Percentiles rank a stretch among this genome's conserved stretches.
phyloP scores from a whole-genome alignment of 106 monocot genomes.

The Apostasia ramifera region DNA sequence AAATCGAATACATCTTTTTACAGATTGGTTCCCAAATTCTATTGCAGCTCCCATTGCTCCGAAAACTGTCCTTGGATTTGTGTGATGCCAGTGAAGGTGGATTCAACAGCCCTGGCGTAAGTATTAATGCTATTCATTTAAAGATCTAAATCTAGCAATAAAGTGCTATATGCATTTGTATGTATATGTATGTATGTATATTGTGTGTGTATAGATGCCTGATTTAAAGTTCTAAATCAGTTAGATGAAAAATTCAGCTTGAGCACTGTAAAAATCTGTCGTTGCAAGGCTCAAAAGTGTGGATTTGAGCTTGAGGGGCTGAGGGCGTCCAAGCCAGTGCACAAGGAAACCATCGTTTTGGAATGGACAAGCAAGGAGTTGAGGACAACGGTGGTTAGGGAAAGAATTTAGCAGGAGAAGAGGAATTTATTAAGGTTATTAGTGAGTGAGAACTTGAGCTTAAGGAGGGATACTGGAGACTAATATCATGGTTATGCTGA shows the following conservation, averaged over 20 bases:
- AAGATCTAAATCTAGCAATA: not conserved
- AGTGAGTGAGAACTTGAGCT: too few relatives aligned
- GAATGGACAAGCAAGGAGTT: slow-evolving; percentile 45
- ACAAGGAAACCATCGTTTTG: slow-evolving; percentile 53
- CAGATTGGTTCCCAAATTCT: not conserved
- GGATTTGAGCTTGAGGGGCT: slow-evolving; percentile 19
- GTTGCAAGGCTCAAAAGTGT: slow-evolving; percentile 42
- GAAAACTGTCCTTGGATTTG: slow-evolving; percentile 49
- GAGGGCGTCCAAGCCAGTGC: slow-evolving; percentile 25
- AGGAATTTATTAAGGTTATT: too few relatives aligned
- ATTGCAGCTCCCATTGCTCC: slow-evolving; percentile 56
- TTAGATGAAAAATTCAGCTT: slow-evolving; percentile 22
- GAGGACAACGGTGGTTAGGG: slow-evolving; percentile 46
- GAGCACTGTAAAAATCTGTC: slow-evolving; percentile 45
- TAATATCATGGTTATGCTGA: too few relatives aligned
- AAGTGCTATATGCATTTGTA: not conserved
- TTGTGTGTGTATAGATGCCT: not conserved
- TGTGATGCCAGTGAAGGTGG: slow-evolving; percentile 73
- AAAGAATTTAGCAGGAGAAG: slow-evolving; percentile 32
- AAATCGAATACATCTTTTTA: not conserved
- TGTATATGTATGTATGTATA: too few relatives aligned
- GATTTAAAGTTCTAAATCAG: slow-evolving; percentile 19
- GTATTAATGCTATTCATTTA: not conserved
- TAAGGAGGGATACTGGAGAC: too few relatives aligned
- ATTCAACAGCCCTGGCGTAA: slow-evolving; percentile 52